A percentile compares a stretch with the other conserved stretches of the same genome.
Evolutionary conservation across 2,329 filamentous ascomycete genomes (phyloP).

Genomic region (Diaporthe citriasiana): DNA sequence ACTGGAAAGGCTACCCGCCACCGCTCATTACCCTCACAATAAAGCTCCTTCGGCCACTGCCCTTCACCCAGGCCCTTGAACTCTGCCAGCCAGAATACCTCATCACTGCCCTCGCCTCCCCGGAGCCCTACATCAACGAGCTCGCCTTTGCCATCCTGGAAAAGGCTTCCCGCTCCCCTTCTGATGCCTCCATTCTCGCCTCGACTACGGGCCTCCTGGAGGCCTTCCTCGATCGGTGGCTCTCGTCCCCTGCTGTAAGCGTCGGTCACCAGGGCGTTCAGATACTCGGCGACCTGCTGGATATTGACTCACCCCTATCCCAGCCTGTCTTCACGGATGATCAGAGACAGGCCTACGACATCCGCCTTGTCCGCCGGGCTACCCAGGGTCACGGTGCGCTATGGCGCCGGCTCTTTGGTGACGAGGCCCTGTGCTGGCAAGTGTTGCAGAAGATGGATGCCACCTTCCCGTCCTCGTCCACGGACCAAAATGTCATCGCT

Average conservation of each 20-base stretch:
- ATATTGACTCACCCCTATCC: slow-evolving; percentile 65
- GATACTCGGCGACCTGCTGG: slow-evolving; percentile 67
- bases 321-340: slow-evolving; percentile 46
- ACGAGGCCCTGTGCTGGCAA: slow-evolving; percentile 52
- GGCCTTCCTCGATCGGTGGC: slow-evolving; percentile 65
- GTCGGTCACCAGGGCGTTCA: slow-evolving; percentile 67
- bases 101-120: slow-evolving; percentile 66
- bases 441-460: slow-evolving; percentile 36
- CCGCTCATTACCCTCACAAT: slow-evolving; percentile 66
- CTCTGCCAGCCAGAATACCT: slow-evolving; percentile 66
- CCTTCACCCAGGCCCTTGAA: slow-evolving; percentile 65
- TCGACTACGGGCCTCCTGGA: slow-evolving; percentile 63
- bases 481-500: slow-evolving; percentile 49
- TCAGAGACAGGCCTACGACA: slow-evolving; percentile 41
- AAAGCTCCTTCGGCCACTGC: slow-evolving; percentile 68
- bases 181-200: slow-evolving; percentile 65
- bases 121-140: slow-evolving; percentile 68
- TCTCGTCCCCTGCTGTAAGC: slow-evolving; percentile 65
- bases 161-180: slow-evolving; percentile 65
- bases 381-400: slow-evolving; percentile 65
- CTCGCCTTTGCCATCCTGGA: slow-evolving; percentile 69
- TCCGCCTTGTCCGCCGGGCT: slow-evolving; percentile 51
- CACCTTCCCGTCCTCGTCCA: slow-evolving; percentile 35
- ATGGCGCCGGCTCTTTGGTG: slow-evolving; percentile 67
- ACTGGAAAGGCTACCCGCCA: slow-evolving; percentile 56